phyloP scores from a whole-genome alignment of 2,329 filamentous ascomycete species.

The Alternaria sp. region DNA sequence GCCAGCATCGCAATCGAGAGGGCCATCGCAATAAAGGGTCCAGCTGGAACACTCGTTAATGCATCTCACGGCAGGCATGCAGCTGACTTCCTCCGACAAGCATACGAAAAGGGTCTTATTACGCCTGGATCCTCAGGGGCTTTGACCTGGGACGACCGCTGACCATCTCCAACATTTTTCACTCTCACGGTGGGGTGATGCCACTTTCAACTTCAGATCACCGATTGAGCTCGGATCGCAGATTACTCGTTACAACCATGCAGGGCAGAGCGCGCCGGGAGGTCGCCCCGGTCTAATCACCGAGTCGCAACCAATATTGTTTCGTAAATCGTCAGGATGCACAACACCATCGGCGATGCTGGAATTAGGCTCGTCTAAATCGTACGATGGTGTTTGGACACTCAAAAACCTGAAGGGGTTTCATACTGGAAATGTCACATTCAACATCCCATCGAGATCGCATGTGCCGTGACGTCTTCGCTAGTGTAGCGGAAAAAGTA shows the following conservation, averaged over 20 bases:
- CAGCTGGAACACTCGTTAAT: constrained; percentile 3
- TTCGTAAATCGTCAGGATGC: neutral
- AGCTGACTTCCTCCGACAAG: constrained; percentile 13
- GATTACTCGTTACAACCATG: neutral
- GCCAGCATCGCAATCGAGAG: constrained; percentile 12
- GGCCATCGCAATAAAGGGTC: constrained; percentile 12
- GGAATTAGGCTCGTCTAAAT: neutral
- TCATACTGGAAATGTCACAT: neutral
- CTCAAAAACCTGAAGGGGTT: neutral
- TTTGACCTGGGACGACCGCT: neutral
- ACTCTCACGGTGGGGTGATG: neutral
- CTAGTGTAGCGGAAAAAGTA: neutral
- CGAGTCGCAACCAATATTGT: neutral
- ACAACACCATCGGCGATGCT: neutral
- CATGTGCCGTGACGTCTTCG: neutral
- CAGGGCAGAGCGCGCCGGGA: neutral
- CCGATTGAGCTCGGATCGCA: neutral
- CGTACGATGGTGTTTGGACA: neutral
- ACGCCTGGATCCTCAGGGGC: neutral
- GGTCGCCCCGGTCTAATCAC: constrained; percentile 7
- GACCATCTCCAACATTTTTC: neutral
- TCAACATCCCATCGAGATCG: constrained; percentile 4
- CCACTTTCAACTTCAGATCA: neutral
- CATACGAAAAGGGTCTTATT: constrained; percentile 6
- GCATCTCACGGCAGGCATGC: constrained; percentile 1